Base-by-base conservation (phyloP, 176 grass and related monocot genomes). In the Sorghum bicolor region DNA sequence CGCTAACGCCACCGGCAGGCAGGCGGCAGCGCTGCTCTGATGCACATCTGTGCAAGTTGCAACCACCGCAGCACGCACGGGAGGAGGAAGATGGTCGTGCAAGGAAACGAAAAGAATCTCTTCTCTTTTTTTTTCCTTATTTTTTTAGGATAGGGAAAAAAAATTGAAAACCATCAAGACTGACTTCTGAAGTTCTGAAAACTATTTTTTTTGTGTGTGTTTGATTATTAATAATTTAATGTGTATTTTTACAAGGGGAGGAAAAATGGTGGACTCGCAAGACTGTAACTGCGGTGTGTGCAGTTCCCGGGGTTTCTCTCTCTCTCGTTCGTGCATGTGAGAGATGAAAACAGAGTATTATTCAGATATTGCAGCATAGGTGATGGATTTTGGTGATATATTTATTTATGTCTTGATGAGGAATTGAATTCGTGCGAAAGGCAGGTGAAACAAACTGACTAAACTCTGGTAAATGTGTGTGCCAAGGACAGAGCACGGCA, bases 101-200 rank as follows among this genome's bases (percentile, higher is more conserved):
- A 63, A 85, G 78, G 83, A 34, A 50, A 50, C 47, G 47, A 50
- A 85, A 85, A 71, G 36, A 9, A 78, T 45, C 5, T 52, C 2
- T 28, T 28, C 29, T 70, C 14, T 11, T 19, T 38, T 38, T n/a
- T n/a, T 2, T 1, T 9, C 1, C 0, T 20, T 30, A 1, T 75
- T 9, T 39, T 39, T n/a, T 24, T 22, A n/a, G n/a, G n/a, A n/a
- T 19, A 1, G 0, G 8, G 36, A 2, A 1, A 4, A 39, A 24
- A n/a, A 44, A 44, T 44, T 19, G 9, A 34, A 55, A 75, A 47
- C 3, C 1, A 1, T 8, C 4, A 53, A 22, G 50, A 3, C 19
- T n/a, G n/a, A n/a, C n/a, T n/a, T n/a, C n/a, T n/a, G n/a, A n/a
- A n/a, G n/a, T 53, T 53, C 19, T 53, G 50, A 53, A 53, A 50